Conservation (phyloP, 1,139 yeast genomes). For the Candida tetrigidarum region DNA sequence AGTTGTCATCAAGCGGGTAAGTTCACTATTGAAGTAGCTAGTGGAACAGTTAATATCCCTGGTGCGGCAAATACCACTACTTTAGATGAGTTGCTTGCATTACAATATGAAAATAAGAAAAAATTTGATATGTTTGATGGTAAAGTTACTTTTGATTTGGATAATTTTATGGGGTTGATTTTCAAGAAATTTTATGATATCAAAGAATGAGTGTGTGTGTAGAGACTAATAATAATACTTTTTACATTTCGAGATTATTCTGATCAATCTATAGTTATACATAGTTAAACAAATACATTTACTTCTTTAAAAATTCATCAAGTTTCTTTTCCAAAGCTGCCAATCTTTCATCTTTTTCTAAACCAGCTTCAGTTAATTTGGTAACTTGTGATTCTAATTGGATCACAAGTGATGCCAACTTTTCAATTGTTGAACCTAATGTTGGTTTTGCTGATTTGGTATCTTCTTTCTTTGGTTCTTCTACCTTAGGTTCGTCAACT, state of each 20-base stretch:
- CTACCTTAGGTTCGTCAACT: constrained; percentile 22
- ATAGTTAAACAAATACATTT: constrained; percentile 4
- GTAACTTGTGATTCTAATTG: constrained; percentile 59
- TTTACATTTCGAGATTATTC: not conserved
- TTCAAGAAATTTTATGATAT: constrained; percentile 72
- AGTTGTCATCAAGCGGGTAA: constrained; percentile 76
- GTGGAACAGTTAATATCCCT: constrained; percentile 45
- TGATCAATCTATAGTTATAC: constrained; percentile 11
- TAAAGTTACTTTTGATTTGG: constrained; percentile 67
- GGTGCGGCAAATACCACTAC: constrained; percentile 60
- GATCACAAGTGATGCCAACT: constrained; percentile 57
- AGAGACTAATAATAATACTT: not conserved
- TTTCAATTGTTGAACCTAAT: constrained; percentile 70
- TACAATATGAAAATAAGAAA: constrained; percentile 64
- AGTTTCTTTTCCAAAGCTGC: constrained; percentile 45
- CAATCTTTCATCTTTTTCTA: constrained; percentile 67
- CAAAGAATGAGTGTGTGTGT: constrained; percentile 24
- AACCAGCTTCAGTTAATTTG: constrained; percentile 53
- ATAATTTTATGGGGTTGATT: constrained; percentile 65
- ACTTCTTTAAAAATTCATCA: constrained; percentile 38
- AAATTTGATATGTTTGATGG: constrained; percentile 63
- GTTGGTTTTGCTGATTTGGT: constrained; percentile 50
- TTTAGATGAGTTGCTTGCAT: constrained; percentile 68
- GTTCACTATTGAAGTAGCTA: constrained; percentile 69
- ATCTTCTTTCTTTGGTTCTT: constrained; percentile 1